phyloP scores from a whole-genome alignment of 495 filamentous ascomycete genomes.

The Aspergillus taichungensis region DNA sequence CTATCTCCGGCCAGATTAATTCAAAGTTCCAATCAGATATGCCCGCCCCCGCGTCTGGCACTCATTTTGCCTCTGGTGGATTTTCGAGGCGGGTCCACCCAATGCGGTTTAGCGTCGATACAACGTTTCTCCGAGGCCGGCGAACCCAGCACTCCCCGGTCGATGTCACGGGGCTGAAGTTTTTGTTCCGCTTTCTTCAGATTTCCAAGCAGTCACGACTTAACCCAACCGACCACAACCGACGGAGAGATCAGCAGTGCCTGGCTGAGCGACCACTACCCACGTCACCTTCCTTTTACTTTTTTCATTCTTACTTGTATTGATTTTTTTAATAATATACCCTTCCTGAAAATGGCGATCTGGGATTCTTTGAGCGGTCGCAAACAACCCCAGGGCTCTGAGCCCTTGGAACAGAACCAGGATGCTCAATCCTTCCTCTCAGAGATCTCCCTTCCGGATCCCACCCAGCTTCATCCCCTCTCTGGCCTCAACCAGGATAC shows the following conservation, averaged over 20 bases:
- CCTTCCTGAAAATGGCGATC: conserved; percentile 52
- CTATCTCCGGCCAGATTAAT: conserved; percentile 2
- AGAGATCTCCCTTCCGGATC: conserved; percentile 64
- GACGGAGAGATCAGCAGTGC: conserved; percentile 13
- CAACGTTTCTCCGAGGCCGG: conserved; percentile 16
- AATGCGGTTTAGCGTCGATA: conserved; percentile 21
- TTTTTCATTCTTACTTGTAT: conserved; percentile 12
- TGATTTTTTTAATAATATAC: conserved; percentile 18
- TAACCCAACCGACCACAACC: background rate
- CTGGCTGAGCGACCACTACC: conserved; percentile 19
- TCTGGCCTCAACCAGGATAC: conserved; percentile 86
- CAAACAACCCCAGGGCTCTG: conserved; percentile 55
- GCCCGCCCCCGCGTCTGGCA: conserved; percentile 9
- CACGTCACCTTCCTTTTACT: conserved; percentile 9
- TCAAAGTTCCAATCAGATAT: background rate
- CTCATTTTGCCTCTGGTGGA: conserved; percentile 14
- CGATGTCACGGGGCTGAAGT: conserved; percentile 35
- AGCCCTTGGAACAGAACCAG: conserved; percentile 60
- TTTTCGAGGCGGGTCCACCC: conserved; percentile 21
- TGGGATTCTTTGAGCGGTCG: conserved; percentile 85
- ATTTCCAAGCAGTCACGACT: background rate
- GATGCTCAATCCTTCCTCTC: conserved; percentile 78
- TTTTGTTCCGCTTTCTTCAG: conserved; percentile 26
- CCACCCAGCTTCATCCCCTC: conserved; percentile 82
- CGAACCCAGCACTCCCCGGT: conserved; percentile 1